Evolutionary conservation across 2,329 filamentous ascomycete species (phyloP), one percentile per base, ranked within the genome.

Genomic region (Aspergillus tubingensis): DNA sequence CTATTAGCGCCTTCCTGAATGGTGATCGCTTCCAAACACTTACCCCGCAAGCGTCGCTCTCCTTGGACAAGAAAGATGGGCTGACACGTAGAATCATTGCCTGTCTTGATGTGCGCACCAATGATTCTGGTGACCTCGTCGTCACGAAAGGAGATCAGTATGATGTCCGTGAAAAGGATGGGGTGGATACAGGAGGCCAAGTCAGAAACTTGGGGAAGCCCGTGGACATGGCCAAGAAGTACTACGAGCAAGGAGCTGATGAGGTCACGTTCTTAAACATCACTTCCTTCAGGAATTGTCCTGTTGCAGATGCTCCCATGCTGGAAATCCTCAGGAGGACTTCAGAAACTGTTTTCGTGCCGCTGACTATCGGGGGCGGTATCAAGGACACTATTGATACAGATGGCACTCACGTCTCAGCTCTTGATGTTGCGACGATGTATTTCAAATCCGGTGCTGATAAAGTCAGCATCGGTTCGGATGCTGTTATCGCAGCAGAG

Each of bases 61-160:
- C 60, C 2, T 64, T 63, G 51, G 65, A 71, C 59, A 65, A 62
- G 43, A 68, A 62, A 32, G 87, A 92, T 67, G 93, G 92, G 17
- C 82, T 99, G 54, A 99, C 95, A n/a, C 85, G 92, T 61, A 87
- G 95, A 66, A 87, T 99, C 54, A 98, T 99, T 73, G 95, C 95
- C 27, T 99, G 95, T 73, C 87, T 99, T 27, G 95, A 99, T 73
- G 95, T 99, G 54, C 90, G 95, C 47, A 87, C 93, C 56, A 99
- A 99, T 76, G 95, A 99, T 75, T 83, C 90, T 62, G 95, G 95
- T 36, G 95, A 99, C 76, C 83, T 99, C 8, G 95, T 99, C 0
- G 95, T 99, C 39, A 99, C 95, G 13, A 99, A 99, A 78, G 95
- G 95, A 59, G 95, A 99, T 78, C 94, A 98, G 77, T 99, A 99